Evolutionary conservation across 2,329 filamentous ascomycete species (phyloP).

Genomic region (Venturia carpophila): DNA sequence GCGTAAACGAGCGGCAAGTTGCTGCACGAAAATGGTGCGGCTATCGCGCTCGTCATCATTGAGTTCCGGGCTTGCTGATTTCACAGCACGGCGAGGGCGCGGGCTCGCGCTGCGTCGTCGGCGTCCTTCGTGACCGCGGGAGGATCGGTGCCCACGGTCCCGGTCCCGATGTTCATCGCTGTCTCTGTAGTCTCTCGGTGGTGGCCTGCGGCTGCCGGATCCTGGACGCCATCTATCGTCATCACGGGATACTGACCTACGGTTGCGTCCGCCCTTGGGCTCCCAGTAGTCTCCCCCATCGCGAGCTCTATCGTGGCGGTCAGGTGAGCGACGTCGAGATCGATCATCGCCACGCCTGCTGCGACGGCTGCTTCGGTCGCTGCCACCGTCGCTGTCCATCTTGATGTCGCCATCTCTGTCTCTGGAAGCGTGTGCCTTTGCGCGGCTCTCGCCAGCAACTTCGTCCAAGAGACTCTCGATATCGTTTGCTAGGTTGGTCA

Average conservation of each 20-base stretch:
- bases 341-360: not conserved
- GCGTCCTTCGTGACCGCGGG: conserved; percentile 38
- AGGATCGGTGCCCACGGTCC: conserved; percentile 29
- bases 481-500: conserved; percentile 6
- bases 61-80: conserved; percentile 58
- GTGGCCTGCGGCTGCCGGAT: not conserved
- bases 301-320: not conserved
- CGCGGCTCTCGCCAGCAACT: conserved; percentile 3
- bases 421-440: not conserved
- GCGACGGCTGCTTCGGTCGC: conserved; percentile 3
- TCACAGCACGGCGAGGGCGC: conserved; percentile 26
- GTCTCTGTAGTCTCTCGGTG: conserved; percentile 35
- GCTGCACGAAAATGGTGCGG: conserved; percentile 96
- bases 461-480: conserved; percentile 4
- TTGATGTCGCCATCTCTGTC: conserved; percentile 8
- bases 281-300: conserved; percentile 10
- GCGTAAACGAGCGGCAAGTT: conserved; percentile 86
- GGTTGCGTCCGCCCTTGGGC: conserved; percentile 7
- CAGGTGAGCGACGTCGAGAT: not conserved
- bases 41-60: conserved; percentile 95
- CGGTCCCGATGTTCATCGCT: conserved; percentile 47
- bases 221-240: conserved; percentile 11
- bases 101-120: conserved; percentile 32
- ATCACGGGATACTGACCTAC: conserved; percentile 13
- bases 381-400: conserved; percentile 5